phyloP scores from a whole-genome alignment of 2,329 filamentous ascomycete species.

The Pseudogymnoascus sp. region DNA sequence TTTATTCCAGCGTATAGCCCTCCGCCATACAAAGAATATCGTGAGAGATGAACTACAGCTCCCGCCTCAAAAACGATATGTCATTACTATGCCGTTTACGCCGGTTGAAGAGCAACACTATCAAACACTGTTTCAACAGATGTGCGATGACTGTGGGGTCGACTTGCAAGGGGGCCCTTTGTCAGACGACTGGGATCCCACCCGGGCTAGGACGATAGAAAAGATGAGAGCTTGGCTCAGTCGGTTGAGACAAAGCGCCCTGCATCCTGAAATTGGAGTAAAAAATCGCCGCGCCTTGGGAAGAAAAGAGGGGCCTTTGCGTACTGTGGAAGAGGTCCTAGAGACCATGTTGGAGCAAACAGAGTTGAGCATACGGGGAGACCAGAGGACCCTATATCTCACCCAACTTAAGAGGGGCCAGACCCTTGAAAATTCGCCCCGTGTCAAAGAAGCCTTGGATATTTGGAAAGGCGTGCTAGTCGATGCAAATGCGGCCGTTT shows the following conservation, averaged over 20 bases:
- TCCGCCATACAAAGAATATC: constrained; percentile 78
- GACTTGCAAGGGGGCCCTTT: constrained; percentile 55
- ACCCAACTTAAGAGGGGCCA: constrained; percentile 71
- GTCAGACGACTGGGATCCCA: constrained; percentile 52
- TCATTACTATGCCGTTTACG: constrained; percentile 85
- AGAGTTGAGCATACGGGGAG: constrained; percentile 54
- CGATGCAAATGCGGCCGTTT: constrained; percentile 44
- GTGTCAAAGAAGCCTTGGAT: constrained; percentile 56
- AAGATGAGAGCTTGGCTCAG: constrained; percentile 74
- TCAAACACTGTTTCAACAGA: constrained; percentile 62
- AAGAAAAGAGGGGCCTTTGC: constrained; percentile 56
- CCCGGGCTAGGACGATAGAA: constrained; percentile 39
- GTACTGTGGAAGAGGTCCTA: constrained; percentile 79
- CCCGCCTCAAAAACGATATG: constrained; percentile 74
- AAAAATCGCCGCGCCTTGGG: constrained; percentile 57
- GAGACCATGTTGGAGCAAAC: constrained; percentile 87
- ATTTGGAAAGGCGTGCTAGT: constrained; percentile 57
- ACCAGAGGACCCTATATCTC: constrained; percentile 62
- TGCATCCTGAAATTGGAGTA: constrained; percentile 75
- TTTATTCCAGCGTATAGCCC: constrained; percentile 63
- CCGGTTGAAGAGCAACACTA: constrained; percentile 90
- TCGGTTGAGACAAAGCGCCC: constrained; percentile 68
- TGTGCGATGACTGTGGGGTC: constrained; percentile 63
- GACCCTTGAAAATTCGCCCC: constrained; percentile 65
- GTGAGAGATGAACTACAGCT: constrained; percentile 71